Base-by-base conservation (phyloP, 208 protist genomes). In the Tetramitus jugosus region DNA sequence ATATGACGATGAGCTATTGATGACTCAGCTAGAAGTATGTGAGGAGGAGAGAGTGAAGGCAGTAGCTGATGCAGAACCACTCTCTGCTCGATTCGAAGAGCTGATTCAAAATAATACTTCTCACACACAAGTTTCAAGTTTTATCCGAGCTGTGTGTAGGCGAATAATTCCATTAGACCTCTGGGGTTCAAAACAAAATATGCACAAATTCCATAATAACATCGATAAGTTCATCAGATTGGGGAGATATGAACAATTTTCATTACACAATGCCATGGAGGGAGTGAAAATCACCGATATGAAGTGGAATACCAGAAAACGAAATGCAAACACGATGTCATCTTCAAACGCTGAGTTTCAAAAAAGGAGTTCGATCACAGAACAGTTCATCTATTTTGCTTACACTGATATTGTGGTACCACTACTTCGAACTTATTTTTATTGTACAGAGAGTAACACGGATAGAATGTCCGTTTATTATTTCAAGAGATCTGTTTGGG, bases 81-180 rank as follows among this genome's bases (percentile, higher is more conserved):
- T 20, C 49, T 26, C 10, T 56, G 14, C 10, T 20, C 31, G 43
- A 69, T 69, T 69, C 43, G 62, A 69, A 69, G 29, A 69, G 14
- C 43, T 71, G 33, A 49, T 71, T 2, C n/a, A 49, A 20, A 23
- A 49, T 4, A n/a, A 26, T 49, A n/a, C 4, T 33, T 1, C 8
- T 13, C 33, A 43, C 26, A 3, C n/a, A 33, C 37, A 49, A n/a
- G 39, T 71, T 29, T 23, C 65, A 29, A 43, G n/a, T 23, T 71
- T 71, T 33, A 52, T 71, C 3, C 43, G 49, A 52, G 4, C 39
- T 2, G 1, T 49, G 10, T 49, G 14, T 17, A 71, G 10, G 23
- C 43, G 49, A 71, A 31, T 71, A 29, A 71, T 71, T 17, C 65
- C 65, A 0, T 71, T 71, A 52, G 45, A 49, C 14, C 35, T 71